Conservation (phyloP, 2,329 filamentous ascomycete genomes). For the Fulvia fulva region DNA sequence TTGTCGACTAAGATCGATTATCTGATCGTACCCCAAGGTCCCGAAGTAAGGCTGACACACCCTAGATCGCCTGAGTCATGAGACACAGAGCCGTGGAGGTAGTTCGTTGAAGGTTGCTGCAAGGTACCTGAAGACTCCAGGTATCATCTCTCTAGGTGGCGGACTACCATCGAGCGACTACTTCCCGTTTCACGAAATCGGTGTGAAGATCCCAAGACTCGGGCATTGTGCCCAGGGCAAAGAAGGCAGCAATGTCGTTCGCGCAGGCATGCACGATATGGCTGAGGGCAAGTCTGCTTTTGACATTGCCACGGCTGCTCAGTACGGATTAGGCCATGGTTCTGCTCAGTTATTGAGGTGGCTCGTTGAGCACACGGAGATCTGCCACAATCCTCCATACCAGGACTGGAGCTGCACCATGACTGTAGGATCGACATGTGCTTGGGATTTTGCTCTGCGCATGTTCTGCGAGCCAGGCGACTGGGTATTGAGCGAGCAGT, state of each 20-base stretch:
- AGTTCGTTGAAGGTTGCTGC: conserved; percentile 78
- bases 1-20: not conserved
- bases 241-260: conserved; percentile 61
- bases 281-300: conserved; percentile 57
- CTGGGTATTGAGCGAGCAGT: conserved; percentile 80
- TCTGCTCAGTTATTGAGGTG: conserved; percentile 84
- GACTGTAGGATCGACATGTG: conserved; percentile 80
- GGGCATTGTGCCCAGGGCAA: conserved; percentile 62
- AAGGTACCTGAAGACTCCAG: conserved; percentile 71
- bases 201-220: conserved; percentile 66
- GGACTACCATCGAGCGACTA: conserved; percentile 84
- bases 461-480: conserved; percentile 77
- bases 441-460: conserved; percentile 76
- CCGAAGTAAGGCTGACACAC: not conserved
- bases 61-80: conserved; percentile 41
- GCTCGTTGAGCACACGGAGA: conserved; percentile 91
- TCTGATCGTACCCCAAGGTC: not conserved
- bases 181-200: conserved; percentile 83
- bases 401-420: conserved; percentile 83
- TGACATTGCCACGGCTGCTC: conserved; percentile 84
- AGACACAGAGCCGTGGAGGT: conserved; percentile 53
- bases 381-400: conserved; percentile 82
- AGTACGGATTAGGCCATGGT: conserved; percentile 86
- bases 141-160: conserved; percentile 86
- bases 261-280: conserved; percentile 80